Conservation (phyloP, 768 basidiomycete genomes). For the Pleurotus tuber-regium region DNA sequence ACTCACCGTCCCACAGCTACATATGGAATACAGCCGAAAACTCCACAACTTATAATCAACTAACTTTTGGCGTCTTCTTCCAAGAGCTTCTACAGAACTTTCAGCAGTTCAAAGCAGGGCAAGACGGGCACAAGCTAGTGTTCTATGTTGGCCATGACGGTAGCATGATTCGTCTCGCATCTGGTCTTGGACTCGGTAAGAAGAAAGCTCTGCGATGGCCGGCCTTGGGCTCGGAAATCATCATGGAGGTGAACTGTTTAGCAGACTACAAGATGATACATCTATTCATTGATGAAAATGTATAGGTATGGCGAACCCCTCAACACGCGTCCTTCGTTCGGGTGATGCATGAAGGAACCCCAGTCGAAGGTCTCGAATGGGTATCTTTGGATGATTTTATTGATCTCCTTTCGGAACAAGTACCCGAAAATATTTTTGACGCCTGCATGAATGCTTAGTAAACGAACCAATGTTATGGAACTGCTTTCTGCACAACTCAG, state of each 20-base stretch:
- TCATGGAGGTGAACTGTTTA: slow-evolving; percentile 14
- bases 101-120: slow-evolving; percentile 9
- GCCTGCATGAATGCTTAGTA: slow-evolving; percentile 4
- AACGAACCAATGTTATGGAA: no score
- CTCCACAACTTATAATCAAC: slow-evolving; percentile 11
- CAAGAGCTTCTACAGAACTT: slow-evolving; percentile 17
- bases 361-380: slow-evolving; percentile 12
- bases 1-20: slow-evolving; percentile 9
- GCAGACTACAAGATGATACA: not conserved
- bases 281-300: not conserved
- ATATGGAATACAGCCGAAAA: slow-evolving; percentile 18
- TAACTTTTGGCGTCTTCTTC: slow-evolving; percentile 18
- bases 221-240: slow-evolving; percentile 15
- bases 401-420: slow-evolving; percentile 11
- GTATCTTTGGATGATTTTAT: slow-evolving; percentile 13
- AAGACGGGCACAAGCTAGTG: slow-evolving; percentile 11
- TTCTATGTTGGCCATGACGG: slow-evolving; percentile 17
- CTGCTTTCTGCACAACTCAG: no score
- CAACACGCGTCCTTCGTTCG: slow-evolving; percentile 9
- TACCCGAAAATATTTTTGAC: slow-evolving; percentile 12
- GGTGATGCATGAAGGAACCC: slow-evolving; percentile 15
- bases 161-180: slow-evolving; percentile 14
- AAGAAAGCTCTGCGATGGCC: slow-evolving; percentile 12
- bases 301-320: slow-evolving; percentile 13
- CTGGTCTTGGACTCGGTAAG: slow-evolving; percentile 16